phyloP scores from a whole-genome alignment of 2,329 filamentous ascomycete genomes.

The Neodidymelliopsis sp. region DNA sequence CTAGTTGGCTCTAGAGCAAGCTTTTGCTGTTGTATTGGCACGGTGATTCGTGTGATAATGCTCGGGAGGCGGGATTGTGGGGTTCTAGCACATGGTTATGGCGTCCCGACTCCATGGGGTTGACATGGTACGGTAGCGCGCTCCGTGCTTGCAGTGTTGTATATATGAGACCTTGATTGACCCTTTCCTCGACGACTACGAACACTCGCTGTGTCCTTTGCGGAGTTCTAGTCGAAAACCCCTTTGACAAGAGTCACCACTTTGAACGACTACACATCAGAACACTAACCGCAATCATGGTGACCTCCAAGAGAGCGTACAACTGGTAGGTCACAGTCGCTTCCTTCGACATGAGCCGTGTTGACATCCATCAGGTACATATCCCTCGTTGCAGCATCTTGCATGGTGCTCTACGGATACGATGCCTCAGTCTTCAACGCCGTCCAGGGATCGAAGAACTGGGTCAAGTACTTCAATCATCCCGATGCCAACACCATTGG shows the following conservation, averaged over 20 bases:
- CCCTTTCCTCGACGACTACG: slow-evolving; percentile 18
- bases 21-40: slow-evolving; percentile 29
- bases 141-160: slow-evolving; percentile 24
- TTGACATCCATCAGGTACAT: slow-evolving; percentile 62
- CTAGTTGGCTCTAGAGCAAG: slow-evolving; percentile 27
- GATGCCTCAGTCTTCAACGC: slow-evolving; percentile 79
- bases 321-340: slow-evolving; percentile 51
- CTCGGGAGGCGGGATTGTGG: slow-evolving; percentile 19
- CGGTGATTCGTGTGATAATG: slow-evolving; percentile 43
- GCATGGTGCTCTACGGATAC: slow-evolving; percentile 79
- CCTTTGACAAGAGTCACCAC: slow-evolving; percentile 12
- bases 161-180: slow-evolving; percentile 25
- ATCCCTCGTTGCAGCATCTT: slow-evolving; percentile 73
- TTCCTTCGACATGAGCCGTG: too few species aligned
- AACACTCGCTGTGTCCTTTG: slow-evolving; percentile 28
- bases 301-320: slow-evolving; percentile 52
- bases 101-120: slow-evolving; percentile 33
- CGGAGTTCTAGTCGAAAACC: slow-evolving; percentile 20
- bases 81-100: slow-evolving; percentile 26
- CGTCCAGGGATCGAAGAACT: slow-evolving; percentile 71
- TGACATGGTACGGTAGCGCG: slow-evolving; percentile 26
- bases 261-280: not conserved
- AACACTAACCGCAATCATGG: slow-evolving; percentile 36
- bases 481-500: slow-evolving; percentile 58
- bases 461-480: slow-evolving; percentile 69